These are phyloP conservation scores for Gentiana macrophylla DNA, from an alignment of 257 asterid species.

Conservation along the genomic window DNA sequence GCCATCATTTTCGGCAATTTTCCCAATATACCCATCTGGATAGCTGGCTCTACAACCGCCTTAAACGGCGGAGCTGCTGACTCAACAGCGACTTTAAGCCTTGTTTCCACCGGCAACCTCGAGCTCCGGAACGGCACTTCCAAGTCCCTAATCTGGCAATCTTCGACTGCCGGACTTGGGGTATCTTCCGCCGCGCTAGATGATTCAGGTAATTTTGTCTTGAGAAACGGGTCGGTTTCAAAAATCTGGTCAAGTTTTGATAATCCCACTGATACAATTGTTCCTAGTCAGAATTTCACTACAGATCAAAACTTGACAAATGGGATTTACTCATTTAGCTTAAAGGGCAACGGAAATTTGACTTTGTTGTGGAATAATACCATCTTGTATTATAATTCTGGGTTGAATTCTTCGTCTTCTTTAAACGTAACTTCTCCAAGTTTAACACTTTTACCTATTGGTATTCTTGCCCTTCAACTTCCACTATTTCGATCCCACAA, in stretches of 20 bases:
- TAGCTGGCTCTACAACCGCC: constrained; percentile 47
- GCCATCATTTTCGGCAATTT: constrained; percentile 41
- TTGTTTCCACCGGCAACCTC: constrained; percentile 51
- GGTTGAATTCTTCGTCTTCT: constrained; percentile 42
- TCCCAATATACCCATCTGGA: constrained; percentile 42
- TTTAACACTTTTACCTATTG: constrained; percentile 36
- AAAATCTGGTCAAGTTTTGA: constrained; percentile 63
- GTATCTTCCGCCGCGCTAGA: constrained; percentile 46
- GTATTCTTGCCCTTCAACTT: constrained; percentile 45
- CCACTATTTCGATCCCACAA: constrained; percentile 24
- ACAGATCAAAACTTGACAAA: constrained; percentile 25
- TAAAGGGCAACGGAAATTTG: constrained; percentile 39
- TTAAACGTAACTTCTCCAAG: constrained; percentile 32
- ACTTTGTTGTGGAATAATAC: constrained; percentile 52
- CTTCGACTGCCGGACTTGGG: constrained; percentile 42
- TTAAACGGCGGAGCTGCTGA: constrained; percentile 34
- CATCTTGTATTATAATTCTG: constrained; percentile 50
- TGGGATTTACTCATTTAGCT: constrained; percentile 43
- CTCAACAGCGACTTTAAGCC: constrained; percentile 40
- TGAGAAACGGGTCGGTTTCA: constrained; percentile 40
- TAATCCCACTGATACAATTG: constrained; percentile 58
- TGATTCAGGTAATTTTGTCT: constrained; percentile 47
- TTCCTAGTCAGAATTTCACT: constrained; percentile 46
- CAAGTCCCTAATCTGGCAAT: constrained; percentile 45
- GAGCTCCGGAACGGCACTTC: constrained; percentile 37